Conservation (phyloP, 2,329 filamentous ascomycete genomes). For the Curvularia lunata region DNA sequence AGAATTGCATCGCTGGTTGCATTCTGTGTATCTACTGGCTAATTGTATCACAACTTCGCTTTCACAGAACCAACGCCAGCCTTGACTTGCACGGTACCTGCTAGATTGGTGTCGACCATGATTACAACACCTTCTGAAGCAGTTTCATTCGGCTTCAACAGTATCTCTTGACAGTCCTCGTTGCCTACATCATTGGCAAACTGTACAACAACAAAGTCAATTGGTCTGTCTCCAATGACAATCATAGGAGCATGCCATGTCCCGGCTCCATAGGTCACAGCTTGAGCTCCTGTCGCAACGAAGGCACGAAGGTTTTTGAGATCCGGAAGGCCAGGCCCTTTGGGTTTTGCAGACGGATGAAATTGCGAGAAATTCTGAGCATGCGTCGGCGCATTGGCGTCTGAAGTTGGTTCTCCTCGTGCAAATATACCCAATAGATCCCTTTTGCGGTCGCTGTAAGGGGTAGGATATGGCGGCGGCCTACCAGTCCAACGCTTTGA, state of each 20-base stretch:
- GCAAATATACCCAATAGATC: slow-evolving; percentile 52
- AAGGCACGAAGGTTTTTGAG: slow-evolving; percentile 75
- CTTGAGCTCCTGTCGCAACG: slow-evolving; percentile 76
- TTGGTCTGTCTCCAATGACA: slow-evolving; percentile 70
- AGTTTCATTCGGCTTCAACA: slow-evolving; percentile 42
- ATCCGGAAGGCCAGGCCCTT: slow-evolving; percentile 72
- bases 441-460: slow-evolving; percentile 29
- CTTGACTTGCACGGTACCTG: slow-evolving; percentile 44
- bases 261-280: slow-evolving; percentile 88
- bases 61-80: slow-evolving; percentile 43
- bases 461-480: slow-evolving; percentile 54
- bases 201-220: slow-evolving; percentile 86
- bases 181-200: slow-evolving; percentile 80
- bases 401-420: slow-evolving; percentile 51
- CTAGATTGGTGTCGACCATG: slow-evolving; percentile 40
- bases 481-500: slow-evolving; percentile 35
- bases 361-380: slow-evolving; percentile 40
- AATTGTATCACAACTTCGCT: slow-evolving; percentile 32
- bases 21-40: neutral
- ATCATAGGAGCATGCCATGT: slow-evolving; percentile 99
- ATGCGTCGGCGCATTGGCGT: slow-evolving; percentile 59
- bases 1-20: neutral
- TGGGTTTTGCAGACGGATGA: slow-evolving; percentile 45
- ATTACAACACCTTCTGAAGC: slow-evolving; percentile 46
- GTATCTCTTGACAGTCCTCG: slow-evolving; percentile 89